These are phyloP conservation scores for Borovskyia barvae DNA, from an alignment of 208 protist genomes.

Conservation along the genomic window DNA sequence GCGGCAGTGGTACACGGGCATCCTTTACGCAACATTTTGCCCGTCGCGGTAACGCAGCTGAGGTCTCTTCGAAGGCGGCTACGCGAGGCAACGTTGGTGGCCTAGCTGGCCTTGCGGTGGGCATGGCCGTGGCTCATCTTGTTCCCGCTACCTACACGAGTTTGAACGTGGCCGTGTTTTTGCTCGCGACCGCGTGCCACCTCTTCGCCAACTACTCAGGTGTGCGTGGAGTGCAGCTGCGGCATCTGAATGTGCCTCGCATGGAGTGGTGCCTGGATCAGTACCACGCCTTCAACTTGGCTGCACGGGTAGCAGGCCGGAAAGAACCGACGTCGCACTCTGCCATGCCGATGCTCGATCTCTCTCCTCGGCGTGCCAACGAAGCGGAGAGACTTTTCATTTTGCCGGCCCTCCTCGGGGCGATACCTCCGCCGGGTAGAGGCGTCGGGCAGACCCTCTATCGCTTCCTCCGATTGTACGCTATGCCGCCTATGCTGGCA, in stretches of 20 bases:
- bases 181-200: conserved; percentile 32
- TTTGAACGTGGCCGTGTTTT: conserved; percentile 29
- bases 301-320: background rate
- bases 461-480: conserved; percentile 2
- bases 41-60: conserved; percentile 45
- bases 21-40: conserved; percentile 65
- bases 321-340: conserved; percentile 6
- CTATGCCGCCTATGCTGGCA: conserved; percentile 2
- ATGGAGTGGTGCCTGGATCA: conserved; percentile 41
- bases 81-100: conserved; percentile 47
- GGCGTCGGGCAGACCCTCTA: background rate
- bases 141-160: conserved; percentile 26
- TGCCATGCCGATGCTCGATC: conserved; percentile 12
- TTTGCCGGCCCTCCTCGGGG: conserved; percentile 19
- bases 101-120: conserved; percentile 43
- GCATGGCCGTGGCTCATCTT: conserved; percentile 22
- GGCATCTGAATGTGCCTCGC: conserved; percentile 49
- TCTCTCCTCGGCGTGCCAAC: conserved; percentile 25
- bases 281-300: conserved; percentile 2
- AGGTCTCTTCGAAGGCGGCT: conserved; percentile 47
- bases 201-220: conserved; percentile 38
- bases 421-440: background rate
- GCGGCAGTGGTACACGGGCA: conserved; percentile 31
- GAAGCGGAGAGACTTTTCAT: conserved; percentile 26
- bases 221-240: conserved; percentile 28